Evolutionary conservation across 352 stramenopile species (phyloP).

Genomic region (Phytopythium litorale): DNA sequence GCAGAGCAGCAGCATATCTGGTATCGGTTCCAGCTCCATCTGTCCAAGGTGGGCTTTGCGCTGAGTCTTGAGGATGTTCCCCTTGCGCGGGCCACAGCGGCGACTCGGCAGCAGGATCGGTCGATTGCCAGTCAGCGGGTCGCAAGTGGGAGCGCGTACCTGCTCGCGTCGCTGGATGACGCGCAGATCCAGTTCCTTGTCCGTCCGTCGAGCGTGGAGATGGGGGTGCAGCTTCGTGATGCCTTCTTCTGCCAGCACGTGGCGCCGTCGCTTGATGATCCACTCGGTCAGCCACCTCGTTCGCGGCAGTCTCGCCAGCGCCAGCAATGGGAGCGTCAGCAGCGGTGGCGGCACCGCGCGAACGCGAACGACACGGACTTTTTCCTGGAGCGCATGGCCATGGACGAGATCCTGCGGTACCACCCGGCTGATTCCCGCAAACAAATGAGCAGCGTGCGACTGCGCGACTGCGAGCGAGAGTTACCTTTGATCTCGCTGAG

Average conservation of each 20-base stretch:
- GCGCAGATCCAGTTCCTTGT: constrained; percentile 74
- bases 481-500: constrained; percentile 66
- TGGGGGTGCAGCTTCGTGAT: constrained; percentile 66
- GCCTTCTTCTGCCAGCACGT: constrained; percentile 55
- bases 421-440: constrained; percentile 48
- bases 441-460: constrained; percentile 71
- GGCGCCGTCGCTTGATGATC: constrained; percentile 11
- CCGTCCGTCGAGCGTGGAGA: constrained; percentile 54
- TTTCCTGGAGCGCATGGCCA: constrained; percentile 75
- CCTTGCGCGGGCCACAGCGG: constrained; percentile 1
- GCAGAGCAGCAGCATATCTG: constrained; percentile 65
- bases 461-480: constrained; percentile 64
- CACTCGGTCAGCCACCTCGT: constrained; percentile 1
- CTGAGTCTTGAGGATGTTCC: constrained; percentile 40
- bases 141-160: constrained; percentile 15
- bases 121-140: constrained; percentile 2
- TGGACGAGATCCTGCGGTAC: constrained; percentile 62
- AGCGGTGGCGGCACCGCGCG: constrained; percentile 7
- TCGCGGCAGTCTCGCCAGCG: neutral
- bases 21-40: constrained; percentile 70
- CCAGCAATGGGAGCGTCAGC: constrained; percentile 9
- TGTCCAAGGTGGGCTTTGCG: constrained; percentile 49
- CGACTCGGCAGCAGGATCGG: neutral
- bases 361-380: constrained; percentile 30
- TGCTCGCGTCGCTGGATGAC: constrained; percentile 55